Evolutionary conservation across 2,329 filamentous ascomycete genomes (phyloP).

Genomic region (Talaromyces piceae): DNA sequence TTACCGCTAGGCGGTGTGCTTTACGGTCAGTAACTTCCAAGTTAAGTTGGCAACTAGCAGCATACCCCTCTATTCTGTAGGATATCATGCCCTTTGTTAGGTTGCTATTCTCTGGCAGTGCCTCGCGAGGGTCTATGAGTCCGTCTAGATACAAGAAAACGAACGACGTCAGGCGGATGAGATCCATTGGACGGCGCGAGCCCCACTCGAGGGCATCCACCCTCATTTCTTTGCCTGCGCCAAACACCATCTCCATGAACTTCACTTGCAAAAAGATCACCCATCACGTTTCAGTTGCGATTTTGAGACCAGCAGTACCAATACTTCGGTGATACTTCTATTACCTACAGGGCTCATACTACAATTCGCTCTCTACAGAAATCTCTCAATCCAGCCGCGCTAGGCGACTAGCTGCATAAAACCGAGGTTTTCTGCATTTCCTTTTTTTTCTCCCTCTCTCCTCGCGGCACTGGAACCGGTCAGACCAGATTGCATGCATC

Average conservation of each 20-base stretch:
- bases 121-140: no score
- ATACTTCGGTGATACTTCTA: not conserved
- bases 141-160: not conserved
- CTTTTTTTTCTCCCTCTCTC: not conserved
- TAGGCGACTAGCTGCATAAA: slow-evolving; percentile 1
- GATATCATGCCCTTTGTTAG: not conserved
- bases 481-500: not conserved
- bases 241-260: no score
- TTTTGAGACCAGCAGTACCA: not conserved
- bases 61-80: not conserved
- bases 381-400: not conserved
- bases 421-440: not conserved
- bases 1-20: not conserved
- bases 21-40: not conserved
- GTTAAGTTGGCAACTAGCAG: no score
- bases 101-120: no score
- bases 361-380: not conserved
- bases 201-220: not conserved
- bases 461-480: not conserved
- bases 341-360: not conserved
- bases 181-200: not conserved
- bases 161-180: not conserved
- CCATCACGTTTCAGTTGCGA: not conserved
- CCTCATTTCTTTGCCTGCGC: not conserved
- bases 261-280: no score